Evolutionary conservation across 140 eudicot genomes (phyloP), one percentile per base, ranked within the genome.

Genomic region (Flaveria floridana): DNA sequence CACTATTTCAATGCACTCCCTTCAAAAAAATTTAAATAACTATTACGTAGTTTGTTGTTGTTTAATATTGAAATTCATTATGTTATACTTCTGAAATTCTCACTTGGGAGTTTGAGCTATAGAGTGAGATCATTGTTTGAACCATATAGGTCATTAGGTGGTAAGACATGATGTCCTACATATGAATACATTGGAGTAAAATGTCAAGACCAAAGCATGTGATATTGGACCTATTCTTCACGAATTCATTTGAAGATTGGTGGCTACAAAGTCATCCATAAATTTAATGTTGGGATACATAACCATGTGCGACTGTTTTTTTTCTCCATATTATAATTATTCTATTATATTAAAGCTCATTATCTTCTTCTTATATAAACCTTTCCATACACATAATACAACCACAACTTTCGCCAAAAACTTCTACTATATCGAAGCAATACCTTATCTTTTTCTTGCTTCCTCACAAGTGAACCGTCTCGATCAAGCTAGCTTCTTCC

Each of bases 181-280:
- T 8, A 44, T 44, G 13, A 44, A 44, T 6, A 44, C 0, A 34
- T 7, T 44, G 50, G 14, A 44, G 50, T 44, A 9, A 44, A 8
- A 7, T 11, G 8, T 44, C 50, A 44, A 2, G 50, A 11, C 50
- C 11, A 44, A 44, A 8, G 2, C 50, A 0, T 2, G 13, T 44
- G 50, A 44, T 11, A 44, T 44, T 7, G 50, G 50, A 2, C 14
- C 50, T 44, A 9, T 9, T 44, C 13, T 44, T 44, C 8, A 44
- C 50, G 11, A 44, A 80, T 80, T 82, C 80, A 16, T 80, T 58
- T 52, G 84, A 82, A 44, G 59, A 53, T 53, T 53, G 25, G 61
- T n/a, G 2, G 8, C 61, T 21, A 53, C 61, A 53, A 5, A 53
- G 3, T 53, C 61, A n/a, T 53, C 25, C 0, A 53, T 18, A 53